Conservation (phyloP, 2,329 filamentous ascomycete genomes). For the Fulvia fulva region DNA sequence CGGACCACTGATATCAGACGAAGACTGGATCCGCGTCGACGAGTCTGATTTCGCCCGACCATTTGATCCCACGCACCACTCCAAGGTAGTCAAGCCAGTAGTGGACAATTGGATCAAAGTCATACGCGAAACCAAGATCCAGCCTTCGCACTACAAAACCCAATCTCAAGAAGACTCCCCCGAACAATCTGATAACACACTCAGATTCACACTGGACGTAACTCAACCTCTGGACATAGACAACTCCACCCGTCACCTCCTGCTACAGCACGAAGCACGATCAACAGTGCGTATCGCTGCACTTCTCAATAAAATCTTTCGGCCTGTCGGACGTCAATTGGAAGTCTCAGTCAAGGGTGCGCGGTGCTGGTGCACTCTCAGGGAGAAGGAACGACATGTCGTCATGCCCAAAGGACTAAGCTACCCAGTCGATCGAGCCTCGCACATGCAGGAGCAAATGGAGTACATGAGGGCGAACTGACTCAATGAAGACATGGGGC, state of each 20-base stretch:
- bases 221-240: neutral
- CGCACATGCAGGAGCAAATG: neutral
- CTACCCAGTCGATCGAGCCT: neutral
- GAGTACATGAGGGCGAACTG: neutral
- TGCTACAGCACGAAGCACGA: neutral
- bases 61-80: neutral
- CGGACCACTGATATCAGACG: neutral
- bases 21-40: neutral
- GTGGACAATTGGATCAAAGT: neutral
- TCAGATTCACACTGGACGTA: neutral
- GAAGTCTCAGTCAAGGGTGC: neutral
- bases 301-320: neutral
- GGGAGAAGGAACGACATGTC: neutral
- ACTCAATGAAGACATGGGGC: neutral
- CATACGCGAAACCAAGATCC: neutral
- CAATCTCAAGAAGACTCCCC: neutral
- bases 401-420: neutral
- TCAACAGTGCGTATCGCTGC: neutral
- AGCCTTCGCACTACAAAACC: neutral
- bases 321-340: neutral
- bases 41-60: neutral
- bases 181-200: neutral
- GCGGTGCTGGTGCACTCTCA: neutral
- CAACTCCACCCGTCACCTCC: too few species aligned
- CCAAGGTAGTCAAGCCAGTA: neutral